These are phyloP conservation scores for Astragalus glycyphyllos DNA, from an alignment of 306 rosid genomes.

Conservation along the genomic window DNA sequence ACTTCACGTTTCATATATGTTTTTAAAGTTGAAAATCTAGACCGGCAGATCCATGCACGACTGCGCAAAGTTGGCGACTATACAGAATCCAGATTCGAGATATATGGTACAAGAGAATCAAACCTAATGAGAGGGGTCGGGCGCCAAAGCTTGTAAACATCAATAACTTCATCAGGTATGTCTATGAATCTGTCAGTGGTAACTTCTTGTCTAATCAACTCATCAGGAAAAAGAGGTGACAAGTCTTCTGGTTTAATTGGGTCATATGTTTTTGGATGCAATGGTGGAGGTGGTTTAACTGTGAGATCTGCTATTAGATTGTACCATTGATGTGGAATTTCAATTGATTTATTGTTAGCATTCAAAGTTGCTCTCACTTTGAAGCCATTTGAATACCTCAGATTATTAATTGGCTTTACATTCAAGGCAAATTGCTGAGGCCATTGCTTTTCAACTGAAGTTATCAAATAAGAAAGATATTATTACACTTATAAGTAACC, in stretches of 20 bases:
- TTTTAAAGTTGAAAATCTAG: no score
- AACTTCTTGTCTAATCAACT: slow-evolving; percentile 78
- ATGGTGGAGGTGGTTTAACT: slow-evolving; percentile 83
- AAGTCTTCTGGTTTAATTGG: slow-evolving; percentile 86
- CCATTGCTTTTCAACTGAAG: slow-evolving; percentile 65
- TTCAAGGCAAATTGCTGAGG: slow-evolving; percentile 46
- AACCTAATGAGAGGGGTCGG: slow-evolving; percentile 97
- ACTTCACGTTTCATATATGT: no score
- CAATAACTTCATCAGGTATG: slow-evolving; percentile 84
- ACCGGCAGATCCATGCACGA: no score
- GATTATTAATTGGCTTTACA: slow-evolving; percentile 50
- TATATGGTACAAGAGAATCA: background rate
- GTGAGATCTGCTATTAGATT: slow-evolving; percentile 91
- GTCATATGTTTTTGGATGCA: slow-evolving; percentile 77
- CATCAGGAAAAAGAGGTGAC: slow-evolving; percentile 77
- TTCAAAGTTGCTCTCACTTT: slow-evolving; percentile 66
- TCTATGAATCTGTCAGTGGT: slow-evolving; percentile 71
- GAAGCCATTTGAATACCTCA: slow-evolving; percentile 55
- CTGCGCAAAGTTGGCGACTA: no score
- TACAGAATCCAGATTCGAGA: background rate
- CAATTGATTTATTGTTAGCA: slow-evolving; percentile 50
- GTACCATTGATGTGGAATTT: slow-evolving; percentile 84
- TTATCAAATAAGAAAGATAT: slow-evolving; percentile 16
- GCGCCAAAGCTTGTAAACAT: slow-evolving; percentile 89
- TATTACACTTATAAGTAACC: background rate